Conservation (phyloP, 2,329 filamentous ascomycete species). For the Sordariomycetes sp. region DNA sequence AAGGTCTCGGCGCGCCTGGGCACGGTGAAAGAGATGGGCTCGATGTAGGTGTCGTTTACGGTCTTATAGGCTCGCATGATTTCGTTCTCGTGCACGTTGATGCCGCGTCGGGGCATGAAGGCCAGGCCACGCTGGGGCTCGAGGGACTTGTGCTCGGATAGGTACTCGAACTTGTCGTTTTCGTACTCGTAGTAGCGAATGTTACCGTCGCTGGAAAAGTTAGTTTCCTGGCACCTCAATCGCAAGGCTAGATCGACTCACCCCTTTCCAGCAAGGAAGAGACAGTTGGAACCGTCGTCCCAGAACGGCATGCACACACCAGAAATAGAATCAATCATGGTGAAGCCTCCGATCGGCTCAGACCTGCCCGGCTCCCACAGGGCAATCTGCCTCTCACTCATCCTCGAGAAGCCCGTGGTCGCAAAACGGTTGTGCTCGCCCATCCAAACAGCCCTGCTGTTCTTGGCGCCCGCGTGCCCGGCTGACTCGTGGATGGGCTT, state of each 20-base stretch:
- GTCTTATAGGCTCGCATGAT: conserved; percentile 96
- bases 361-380: conserved; percentile 87
- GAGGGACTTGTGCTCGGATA: conserved; percentile 94
- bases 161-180: conserved; percentile 96
- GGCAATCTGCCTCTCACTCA: conserved; percentile 95
- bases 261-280: conserved; percentile 97
- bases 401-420: conserved; percentile 93
- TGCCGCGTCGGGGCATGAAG: conserved; percentile 88
- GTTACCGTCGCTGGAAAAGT: conserved; percentile 70
- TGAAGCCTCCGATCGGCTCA: conserved; percentile 85
- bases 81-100: conserved; percentile 95
- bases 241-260: conserved; percentile 38
- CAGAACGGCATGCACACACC: conserved; percentile 99
- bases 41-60: conserved; percentile 86
- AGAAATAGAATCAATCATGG: conserved; percentile 86
- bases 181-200: conserved; percentile 98
- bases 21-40: conserved; percentile 96
- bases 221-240: conserved; percentile 1
- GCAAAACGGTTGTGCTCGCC: conserved; percentile 94
- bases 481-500: conserved; percentile 73
- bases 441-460: conserved; percentile 94
- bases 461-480: conserved; percentile 91
- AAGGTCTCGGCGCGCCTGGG: conserved; percentile 88
- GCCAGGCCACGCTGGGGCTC: conserved; percentile 93
- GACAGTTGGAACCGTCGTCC: conserved; percentile 88